phyloP scores from a whole-genome alignment of 176 grass and related monocot genomes.

The Oryza glaberrima region DNA sequence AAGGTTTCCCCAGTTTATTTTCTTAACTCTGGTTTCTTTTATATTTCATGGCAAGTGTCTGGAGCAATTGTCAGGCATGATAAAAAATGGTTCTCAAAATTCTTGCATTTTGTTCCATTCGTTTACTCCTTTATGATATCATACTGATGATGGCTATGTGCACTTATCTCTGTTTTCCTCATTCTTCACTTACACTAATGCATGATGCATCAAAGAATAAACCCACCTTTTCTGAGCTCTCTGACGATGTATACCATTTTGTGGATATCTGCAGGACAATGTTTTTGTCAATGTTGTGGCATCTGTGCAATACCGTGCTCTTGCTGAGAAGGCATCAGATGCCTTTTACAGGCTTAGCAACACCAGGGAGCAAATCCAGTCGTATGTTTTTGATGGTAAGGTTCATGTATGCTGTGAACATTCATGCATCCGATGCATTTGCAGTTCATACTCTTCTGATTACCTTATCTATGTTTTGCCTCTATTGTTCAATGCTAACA shows the following conservation, averaged over 20 bases:
- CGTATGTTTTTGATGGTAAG: conserved; percentile 96
- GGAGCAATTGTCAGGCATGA: conserved; percentile 27
- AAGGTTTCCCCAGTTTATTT: conserved; percentile 53
- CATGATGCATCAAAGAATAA: background rate
- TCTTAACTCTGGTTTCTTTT: background rate
- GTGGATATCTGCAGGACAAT: conserved; percentile 76
- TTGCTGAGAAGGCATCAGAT: conserved; percentile 75
- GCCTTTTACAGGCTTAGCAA: conserved; percentile 93
- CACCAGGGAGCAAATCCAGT: conserved; percentile 82
- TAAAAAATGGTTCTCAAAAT: background rate
- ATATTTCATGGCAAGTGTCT: background rate
- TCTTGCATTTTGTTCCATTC: conserved; percentile 13
- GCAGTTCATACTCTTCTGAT: background rate
- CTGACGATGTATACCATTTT: conserved; percentile 23
- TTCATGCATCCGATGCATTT: background rate
- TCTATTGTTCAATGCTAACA: conserved; percentile 29
- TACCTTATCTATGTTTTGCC: background rate
- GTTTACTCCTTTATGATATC: background rate
- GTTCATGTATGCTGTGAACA: conserved; percentile 6
- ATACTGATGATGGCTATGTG: background rate
- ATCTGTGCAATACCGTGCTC: conserved; percentile 81
- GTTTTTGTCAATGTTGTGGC: conserved; percentile 95
- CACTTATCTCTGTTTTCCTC: conserved; percentile 16
- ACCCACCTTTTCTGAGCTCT: background rate
- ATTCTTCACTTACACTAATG: conserved; percentile 22